Conservation (phyloP, 176 grass and related monocot species). For the Alopecurus myosuroides region DNA sequence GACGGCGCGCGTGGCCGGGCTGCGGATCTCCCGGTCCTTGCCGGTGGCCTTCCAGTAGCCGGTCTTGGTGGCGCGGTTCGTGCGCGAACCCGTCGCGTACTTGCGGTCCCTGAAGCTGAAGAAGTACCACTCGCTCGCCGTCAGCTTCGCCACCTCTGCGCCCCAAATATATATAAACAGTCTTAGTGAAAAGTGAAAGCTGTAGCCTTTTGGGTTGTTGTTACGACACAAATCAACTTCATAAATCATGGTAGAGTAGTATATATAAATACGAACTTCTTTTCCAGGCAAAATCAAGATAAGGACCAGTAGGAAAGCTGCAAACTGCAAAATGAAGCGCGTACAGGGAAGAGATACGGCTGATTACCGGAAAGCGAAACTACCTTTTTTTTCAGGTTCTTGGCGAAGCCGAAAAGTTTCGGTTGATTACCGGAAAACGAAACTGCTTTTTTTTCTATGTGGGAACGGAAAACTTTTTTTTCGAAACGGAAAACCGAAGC, state of each 20-base stretch:
- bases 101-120: conserved; percentile 94
- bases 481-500: conserved; percentile 13
- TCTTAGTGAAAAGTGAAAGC: neutral
- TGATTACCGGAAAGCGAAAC: neutral
- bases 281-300: too few relatives aligned
- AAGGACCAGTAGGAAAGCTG: too few relatives aligned
- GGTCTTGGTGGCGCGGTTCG: conserved; percentile 76
- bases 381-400: neutral
- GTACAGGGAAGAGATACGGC: neutral
- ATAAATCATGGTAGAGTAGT: too few relatives aligned
- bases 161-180: neutral
- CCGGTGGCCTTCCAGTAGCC: conserved; percentile 94
- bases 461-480: conserved; percentile 9
- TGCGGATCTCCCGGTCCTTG: conserved; percentile 62
- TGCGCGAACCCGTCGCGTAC: conserved; percentile 76
- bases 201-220: neutral
- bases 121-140: conserved; percentile 90
- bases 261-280: too few relatives aligned
- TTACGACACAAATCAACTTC: neutral
- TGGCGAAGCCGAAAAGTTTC: neutral
- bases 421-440: neutral
- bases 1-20: conserved; percentile 25
- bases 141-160: conserved; percentile 69
- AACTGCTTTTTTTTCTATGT: neutral
- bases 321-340: neutral